Conservation (phyloP, 768 basidiomycete genomes). For the Tricholoma sp. region DNA sequence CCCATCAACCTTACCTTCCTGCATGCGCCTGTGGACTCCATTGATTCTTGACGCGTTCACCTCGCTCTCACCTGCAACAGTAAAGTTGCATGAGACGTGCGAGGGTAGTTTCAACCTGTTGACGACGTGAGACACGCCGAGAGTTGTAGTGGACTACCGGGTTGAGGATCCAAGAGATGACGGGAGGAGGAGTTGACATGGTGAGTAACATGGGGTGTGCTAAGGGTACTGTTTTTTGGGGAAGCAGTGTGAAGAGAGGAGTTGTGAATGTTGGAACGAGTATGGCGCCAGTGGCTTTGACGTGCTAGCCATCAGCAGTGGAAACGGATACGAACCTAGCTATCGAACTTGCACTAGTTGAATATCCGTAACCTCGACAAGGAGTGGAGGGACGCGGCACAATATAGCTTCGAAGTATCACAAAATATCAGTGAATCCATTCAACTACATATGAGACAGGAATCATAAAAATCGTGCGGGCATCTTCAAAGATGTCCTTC, state of each 20-base stretch:
- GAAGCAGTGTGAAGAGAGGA: neutral
- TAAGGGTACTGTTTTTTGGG: slow-evolving; percentile 10
- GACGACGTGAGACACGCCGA: slow-evolving; percentile 6
- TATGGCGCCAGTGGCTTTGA: neutral
- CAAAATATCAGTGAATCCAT: too few species aligned
- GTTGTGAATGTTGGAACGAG: neutral
- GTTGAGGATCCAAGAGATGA: slow-evolving; percentile 16
- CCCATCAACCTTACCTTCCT: slow-evolving; percentile 9
- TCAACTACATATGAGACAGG: too few species aligned
- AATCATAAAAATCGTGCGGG: too few species aligned
- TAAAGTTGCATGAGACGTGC: slow-evolving; percentile 14
- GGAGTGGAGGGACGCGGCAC: too few species aligned
- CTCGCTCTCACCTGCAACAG: slow-evolving; percentile 7
- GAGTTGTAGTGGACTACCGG: neutral
- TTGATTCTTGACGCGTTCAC: slow-evolving; percentile 15
- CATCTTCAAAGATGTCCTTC: too few species aligned
- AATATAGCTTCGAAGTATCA: too few species aligned
- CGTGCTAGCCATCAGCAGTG: neutral
- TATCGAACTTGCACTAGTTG: too few species aligned
- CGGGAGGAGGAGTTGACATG: slow-evolving; percentile 9
- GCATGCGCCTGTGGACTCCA: slow-evolving; percentile 14
- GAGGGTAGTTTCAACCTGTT: slow-evolving; percentile 14
- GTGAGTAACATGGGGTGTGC: neutral
- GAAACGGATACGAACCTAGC: too few species aligned
- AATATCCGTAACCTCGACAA: too few species aligned